Conservation (phyloP, 371 early-diverging fungal species). For the Smittium mucronatum region DNA sequence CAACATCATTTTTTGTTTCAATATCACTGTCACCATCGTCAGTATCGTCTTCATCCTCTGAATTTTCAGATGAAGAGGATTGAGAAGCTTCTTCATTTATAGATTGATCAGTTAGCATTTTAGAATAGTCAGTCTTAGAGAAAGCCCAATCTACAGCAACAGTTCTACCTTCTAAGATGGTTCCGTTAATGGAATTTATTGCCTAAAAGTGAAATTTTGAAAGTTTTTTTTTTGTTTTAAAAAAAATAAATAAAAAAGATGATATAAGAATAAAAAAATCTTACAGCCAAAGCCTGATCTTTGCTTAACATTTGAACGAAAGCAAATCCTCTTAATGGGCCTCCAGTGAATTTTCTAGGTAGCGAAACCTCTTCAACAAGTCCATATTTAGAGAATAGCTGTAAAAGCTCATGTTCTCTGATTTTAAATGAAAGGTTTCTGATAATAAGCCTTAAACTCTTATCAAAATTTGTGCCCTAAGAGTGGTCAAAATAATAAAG, state of each 20-base stretch:
- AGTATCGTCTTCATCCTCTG: not conserved
- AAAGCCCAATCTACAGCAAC: conserved; percentile 80
- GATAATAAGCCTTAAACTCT: conserved; percentile 65
- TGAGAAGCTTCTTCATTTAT: conserved; percentile 17
- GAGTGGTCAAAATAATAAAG: too few species aligned
- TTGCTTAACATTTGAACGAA: conserved; percentile 66
- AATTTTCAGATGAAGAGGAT: not conserved
- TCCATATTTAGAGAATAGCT: conserved; percentile 43
- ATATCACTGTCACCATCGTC: conserved; percentile 21
- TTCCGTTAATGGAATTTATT: conserved; percentile 51
- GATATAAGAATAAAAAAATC: not conserved
- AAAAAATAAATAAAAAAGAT: not conserved
- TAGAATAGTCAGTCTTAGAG: conserved; percentile 54
- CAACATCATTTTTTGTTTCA: conserved; percentile 28
- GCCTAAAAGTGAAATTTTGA: conserved; percentile 32
- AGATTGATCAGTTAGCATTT: conserved; percentile 36
- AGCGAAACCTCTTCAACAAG: conserved; percentile 49
- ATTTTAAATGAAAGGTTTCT: conserved; percentile 79
- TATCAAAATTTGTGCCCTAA: conserved; percentile 18
- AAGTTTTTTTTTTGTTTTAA: too few species aligned
- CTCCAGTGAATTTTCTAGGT: conserved; percentile 57
- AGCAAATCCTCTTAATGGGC: conserved; percentile 71
- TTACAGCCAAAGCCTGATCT: conserved; percentile 54
- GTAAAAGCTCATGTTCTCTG: conserved; percentile 46
- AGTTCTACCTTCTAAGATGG: conserved; percentile 48